Conservation (phyloP, 805 yeast genomes). For the Spathaspora passalidarum region DNA sequence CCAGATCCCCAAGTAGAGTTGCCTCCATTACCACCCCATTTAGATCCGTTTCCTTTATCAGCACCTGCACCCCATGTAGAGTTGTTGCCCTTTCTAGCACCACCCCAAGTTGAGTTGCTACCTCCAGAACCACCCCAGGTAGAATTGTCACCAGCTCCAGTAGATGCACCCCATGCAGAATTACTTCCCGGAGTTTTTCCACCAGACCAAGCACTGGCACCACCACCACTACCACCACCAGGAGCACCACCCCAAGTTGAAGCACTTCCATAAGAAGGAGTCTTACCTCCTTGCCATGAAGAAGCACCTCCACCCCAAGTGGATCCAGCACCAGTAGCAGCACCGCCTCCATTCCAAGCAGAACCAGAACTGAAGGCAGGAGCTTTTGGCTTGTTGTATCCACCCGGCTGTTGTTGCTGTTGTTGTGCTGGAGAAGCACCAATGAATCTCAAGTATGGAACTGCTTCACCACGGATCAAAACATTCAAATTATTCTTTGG, state of each 20-base stretch:
- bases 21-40: slow-evolving; percentile 29
- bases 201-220: slow-evolving; percentile 32
- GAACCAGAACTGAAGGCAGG: slow-evolving; percentile 45
- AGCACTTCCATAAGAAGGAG: slow-evolving; percentile 30
- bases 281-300: slow-evolving; percentile 44
- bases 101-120: slow-evolving; percentile 35
- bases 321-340: slow-evolving; percentile 39
- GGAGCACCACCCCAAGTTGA: slow-evolving; percentile 49
- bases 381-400: slow-evolving; percentile 17
- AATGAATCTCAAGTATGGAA: slow-evolving; percentile 77
- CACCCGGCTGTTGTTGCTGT: background rate
- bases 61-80: slow-evolving; percentile 45
- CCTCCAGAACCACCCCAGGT: slow-evolving; percentile 40
- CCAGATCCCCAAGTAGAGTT: slow-evolving; percentile 21
- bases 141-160: slow-evolving; percentile 44
- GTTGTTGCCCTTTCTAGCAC: slow-evolving; percentile 24
- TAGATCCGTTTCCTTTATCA: slow-evolving; percentile 26
- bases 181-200: slow-evolving; percentile 34
- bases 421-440: slow-evolving; percentile 34
- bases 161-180: slow-evolving; percentile 31
- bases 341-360: slow-evolving; percentile 42
- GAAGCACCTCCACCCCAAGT: slow-evolving; percentile 51
- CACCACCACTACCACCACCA: slow-evolving; percentile 42
- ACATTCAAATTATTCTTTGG: slow-evolving; percentile 77
- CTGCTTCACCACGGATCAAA: slow-evolving; percentile 61